Evolutionary conservation across 1,139 yeast species (phyloP), one percentile per base, ranked within the genome.

Genomic region (Magnusiomyces suaveolens): DNA sequence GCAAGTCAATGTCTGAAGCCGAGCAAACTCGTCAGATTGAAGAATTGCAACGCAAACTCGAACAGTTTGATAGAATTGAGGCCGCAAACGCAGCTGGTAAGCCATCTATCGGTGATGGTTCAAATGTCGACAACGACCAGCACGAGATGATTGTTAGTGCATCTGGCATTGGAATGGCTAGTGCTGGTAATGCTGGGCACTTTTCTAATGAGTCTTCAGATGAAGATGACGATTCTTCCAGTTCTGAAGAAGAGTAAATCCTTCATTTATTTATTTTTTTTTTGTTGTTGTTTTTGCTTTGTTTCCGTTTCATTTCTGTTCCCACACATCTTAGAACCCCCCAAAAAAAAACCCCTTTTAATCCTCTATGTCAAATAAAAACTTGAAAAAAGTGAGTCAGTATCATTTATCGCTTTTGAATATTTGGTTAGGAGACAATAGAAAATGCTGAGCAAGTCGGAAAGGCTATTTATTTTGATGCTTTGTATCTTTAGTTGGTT

Each of bases 1-100:
- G 74, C 62, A 76, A 75, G 64, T 76, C 79, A 52, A 70, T 80
- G 64, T 76, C 81, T 57, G 85, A 84, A 64, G 87, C 78, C 60
- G 88, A 83, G 61, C 87, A 83, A 65, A 77, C 80, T 49, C 84
- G 85, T 63, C 88, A 88, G 71, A 84, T 90, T 66, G 95, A 87
- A 66, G 84, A 83, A 66, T 80, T 90, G 69, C 86, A 86, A 71
- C 82, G 83, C 68, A 90, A 87, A 71, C 75, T 90, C 62, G 87
- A 87, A 56, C 82, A 87, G 64, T 83, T 89, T 67, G 88, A 86
- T 60, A 80, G 60, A 54, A 64, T 59, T 33, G 62, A 62, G 52
- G 65, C 61, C 52, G 64, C 61, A 12, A 56, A 57, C 38, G 56
- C 57, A 14, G 39, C 46, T 23, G 47, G 52, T 33, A 36, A n/a